Base-by-base conservation (phyloP, 2,329 filamentous ascomycete genomes). In the Herpomyces periplanetae region DNA sequence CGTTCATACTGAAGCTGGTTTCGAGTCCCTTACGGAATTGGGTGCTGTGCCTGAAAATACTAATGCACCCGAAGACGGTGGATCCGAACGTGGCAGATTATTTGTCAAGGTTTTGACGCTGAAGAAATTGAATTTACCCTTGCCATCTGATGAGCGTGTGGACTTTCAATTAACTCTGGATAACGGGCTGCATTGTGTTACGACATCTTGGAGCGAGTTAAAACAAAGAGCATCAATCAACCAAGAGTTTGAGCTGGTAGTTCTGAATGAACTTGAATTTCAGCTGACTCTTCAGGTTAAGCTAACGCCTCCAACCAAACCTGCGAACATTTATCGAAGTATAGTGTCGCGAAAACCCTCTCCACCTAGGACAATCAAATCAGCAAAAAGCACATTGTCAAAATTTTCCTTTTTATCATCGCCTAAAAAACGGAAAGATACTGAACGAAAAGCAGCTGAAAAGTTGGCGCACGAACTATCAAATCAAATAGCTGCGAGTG, bases 41-140 rank as follows among this genome's bases (percentile, higher is more conserved):
- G 62, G 68, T 18, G 36, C 46, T 9, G 38, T 42, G 11, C 41
- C 45, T 3, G 49, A 29, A 16, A 21, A 63, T 22, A 38, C 39
- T 13, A 49, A 51, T 16, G 43, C 48, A 3, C 51, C 52, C 5
- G 62, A 68, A 21, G 73, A 88, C 23, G 68, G 58, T 20, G 61
- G 60, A 23, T n/a, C n/a, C n/a, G 80, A 96, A 39, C 50, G 80
- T 28, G 80, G 80, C 5, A 51, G 80, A 24, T 49, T 96, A 2
- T 96, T 96, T 31, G 73, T 96, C 27, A 96, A 96, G 44, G 80
- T 96, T n/a, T 63, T 91, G 37, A 73, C 75, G 17, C 71, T 91
- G 26, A 91, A 91, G 37, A 73, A 91, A 30, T 49, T 96, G 14
- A 73, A 88, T 32, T 46, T 91, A 16, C 75, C 80, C 10, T 44